Percentiles rank a stretch among this genome's conserved stretches.
These are phyloP conservation scores for Fusarium metavorans DNA, from an alignment of 2,329 filamentous ascomycete species.

Conservation along the genomic window DNA sequence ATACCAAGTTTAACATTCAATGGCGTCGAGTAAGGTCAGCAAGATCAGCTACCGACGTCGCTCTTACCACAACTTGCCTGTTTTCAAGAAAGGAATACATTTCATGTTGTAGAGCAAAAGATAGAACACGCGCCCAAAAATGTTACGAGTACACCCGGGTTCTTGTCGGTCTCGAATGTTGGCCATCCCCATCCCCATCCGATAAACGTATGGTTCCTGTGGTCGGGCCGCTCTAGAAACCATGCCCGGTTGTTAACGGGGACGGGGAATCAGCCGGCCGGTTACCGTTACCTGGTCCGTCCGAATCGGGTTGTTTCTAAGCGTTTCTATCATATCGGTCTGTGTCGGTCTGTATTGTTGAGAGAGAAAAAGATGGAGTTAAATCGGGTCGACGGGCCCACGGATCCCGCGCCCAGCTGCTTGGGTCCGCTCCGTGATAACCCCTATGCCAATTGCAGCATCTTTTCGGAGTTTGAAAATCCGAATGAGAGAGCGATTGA, in stretches of 20 bases:
- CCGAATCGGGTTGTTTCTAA: neutral
- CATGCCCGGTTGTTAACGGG: constrained; percentile 1
- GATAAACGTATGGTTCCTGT: constrained; percentile 3
- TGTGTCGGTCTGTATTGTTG: constrained; percentile 15
- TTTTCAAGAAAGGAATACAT: neutral
- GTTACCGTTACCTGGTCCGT: constrained; percentile 1
- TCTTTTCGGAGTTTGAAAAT: constrained; percentile 3
- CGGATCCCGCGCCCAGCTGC: constrained; percentile 26
- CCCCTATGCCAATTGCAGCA: constrained; percentile 14
- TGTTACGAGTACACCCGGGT: neutral
- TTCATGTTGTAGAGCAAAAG: neutral
- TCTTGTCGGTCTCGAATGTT: neutral
- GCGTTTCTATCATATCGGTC: neutral
- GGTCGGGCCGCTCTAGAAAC: constrained; percentile 27
- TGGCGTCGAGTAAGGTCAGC: neutral
- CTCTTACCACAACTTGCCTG: neutral
- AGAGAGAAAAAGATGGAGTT: constrained; percentile 15
- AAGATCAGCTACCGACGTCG: neutral
- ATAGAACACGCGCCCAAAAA: neutral
- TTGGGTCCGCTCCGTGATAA: constrained; percentile 27
- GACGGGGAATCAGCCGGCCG: constrained; percentile 17
- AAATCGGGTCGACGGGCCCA: constrained; percentile 27
- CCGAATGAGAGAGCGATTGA: constrained; percentile 7
- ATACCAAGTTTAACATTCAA: neutral
- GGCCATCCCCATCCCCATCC: neutral